These are phyloP conservation scores for Torulaspora franciscae DNA, from an alignment of 805 yeast genomes.

Conservation along the genomic window DNA sequence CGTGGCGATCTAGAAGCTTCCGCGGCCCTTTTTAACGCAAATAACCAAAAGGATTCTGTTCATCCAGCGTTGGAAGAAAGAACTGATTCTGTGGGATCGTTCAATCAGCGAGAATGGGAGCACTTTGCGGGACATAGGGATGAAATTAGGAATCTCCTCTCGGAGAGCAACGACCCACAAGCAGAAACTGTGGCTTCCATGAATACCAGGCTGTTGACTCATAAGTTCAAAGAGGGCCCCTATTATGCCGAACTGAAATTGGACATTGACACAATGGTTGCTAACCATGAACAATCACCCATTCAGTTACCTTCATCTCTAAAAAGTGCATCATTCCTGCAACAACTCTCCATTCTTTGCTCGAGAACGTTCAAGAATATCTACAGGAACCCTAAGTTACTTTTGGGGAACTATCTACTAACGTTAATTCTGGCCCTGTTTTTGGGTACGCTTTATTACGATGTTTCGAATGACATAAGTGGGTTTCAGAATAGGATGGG, in stretches of 20 bases:
- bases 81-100: conserved; percentile 25
- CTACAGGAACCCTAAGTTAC: conserved; percentile 86
- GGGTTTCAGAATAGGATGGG: conserved; percentile 97
- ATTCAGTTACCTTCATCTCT: conserved; percentile 15
- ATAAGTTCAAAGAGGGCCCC: conserved; percentile 34
- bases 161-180: conserved; percentile 18
- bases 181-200: conserved; percentile 21
- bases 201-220: conserved; percentile 25
- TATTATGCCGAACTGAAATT: conserved; percentile 29
- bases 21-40: conserved; percentile 14
- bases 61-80: conserved; percentile 11
- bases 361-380: conserved; percentile 88
- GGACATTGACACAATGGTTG: conserved; percentile 32
- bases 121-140: conserved; percentile 79
- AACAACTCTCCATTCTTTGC: conserved; percentile 69
- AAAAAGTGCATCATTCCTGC: conserved; percentile 48
- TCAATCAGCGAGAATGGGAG: conserved; percentile 78
- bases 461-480: conserved; percentile 80
- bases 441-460: conserved; percentile 80
- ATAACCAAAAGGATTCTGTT: conserved; percentile 7
- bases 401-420: conserved; percentile 76
- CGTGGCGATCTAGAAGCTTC: conserved; percentile 32
- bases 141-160: conserved; percentile 43
- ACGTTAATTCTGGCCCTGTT: conserved; percentile 74
- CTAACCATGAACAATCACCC: conserved; percentile 16